Evolutionary conservation across 2,329 filamentous ascomycete species (phyloP).

Genomic region (Aspergillus latus): DNA sequence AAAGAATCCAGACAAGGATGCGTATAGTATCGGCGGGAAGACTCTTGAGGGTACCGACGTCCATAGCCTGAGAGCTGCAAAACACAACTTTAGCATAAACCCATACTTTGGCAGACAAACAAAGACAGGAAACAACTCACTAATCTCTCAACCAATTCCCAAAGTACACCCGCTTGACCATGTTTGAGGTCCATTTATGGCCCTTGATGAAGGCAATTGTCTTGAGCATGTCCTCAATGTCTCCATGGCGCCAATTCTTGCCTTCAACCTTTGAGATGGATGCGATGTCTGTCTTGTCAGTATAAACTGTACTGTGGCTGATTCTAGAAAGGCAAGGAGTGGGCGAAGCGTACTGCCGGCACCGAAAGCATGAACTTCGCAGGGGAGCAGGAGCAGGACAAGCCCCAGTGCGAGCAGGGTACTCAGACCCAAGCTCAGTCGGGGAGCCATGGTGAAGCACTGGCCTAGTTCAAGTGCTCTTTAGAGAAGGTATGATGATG

Average conservation of each 20-base stretch:
- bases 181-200: constrained; percentile 80
- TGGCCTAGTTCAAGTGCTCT: not conserved
- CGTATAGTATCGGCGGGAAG: constrained; percentile 76
- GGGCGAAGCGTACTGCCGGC: constrained; percentile 41
- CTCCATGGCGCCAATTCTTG: constrained; percentile 57
- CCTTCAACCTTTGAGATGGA: constrained; percentile 53
- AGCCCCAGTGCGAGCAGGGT: constrained; percentile 38
- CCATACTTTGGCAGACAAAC: not conserved
- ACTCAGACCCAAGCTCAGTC: constrained; percentile 28
- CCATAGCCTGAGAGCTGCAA: constrained; percentile 68
- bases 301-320: constrained; percentile 1
- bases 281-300: constrained; percentile 41
- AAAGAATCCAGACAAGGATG: constrained; percentile 77
- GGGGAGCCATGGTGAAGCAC: constrained; percentile 17
- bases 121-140: constrained; percentile 27
- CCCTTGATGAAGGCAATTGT: constrained; percentile 73
- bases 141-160: constrained; percentile 87
- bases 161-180: constrained; percentile 77
- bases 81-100: constrained; percentile 1
- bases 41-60: constrained; percentile 75
- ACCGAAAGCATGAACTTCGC: constrained; percentile 46
- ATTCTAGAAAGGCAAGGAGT: not conserved
- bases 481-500: not conserved
- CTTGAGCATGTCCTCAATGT: constrained; percentile 80
- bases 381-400: constrained; percentile 38